phyloP scores from a whole-genome alignment of 1,284 basidiomycete species.

The Rhodotorula sp. region DNA sequence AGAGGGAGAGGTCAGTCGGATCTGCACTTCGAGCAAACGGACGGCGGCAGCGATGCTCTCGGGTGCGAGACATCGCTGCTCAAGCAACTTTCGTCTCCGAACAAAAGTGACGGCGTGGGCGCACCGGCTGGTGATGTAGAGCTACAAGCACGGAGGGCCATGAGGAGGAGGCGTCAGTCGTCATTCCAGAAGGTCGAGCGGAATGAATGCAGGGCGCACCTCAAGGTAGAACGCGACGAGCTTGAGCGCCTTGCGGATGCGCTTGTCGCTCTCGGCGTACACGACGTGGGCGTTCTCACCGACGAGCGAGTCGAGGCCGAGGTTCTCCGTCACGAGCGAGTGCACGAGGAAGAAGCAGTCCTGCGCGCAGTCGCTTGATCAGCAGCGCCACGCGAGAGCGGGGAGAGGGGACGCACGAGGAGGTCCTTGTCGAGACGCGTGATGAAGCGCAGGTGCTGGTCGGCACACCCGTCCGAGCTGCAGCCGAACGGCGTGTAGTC shows the following conservation, averaged over 20 bases:
- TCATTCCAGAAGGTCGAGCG: not conserved
- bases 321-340: constrained; percentile 17
- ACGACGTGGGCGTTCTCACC: not conserved
- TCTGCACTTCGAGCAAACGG: too few relatives aligned
- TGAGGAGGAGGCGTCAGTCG: not conserved
- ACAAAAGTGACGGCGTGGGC: too few relatives aligned
- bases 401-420: constrained; percentile 2
- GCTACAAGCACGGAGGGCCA: not conserved
- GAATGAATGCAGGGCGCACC: not conserved
- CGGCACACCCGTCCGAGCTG: constrained; percentile 23
- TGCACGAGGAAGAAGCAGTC: constrained; percentile 32
- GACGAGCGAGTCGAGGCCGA: constrained; percentile 12
- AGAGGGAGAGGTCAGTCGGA: not conserved
- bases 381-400: not conserved
- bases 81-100: too few relatives aligned
- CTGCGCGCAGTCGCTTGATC: not conserved
- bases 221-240: constrained; percentile 27
- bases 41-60: too few relatives aligned
- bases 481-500: constrained; percentile 19
- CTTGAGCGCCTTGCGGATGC: constrained; percentile 30
- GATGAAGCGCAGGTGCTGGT: constrained; percentile 33
- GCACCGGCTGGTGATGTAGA: constrained; percentile 19
- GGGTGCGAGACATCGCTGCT: too few relatives aligned
- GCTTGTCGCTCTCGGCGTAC: constrained; percentile 24
- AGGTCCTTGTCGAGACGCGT: constrained; percentile 32